Conservation (phyloP, 2,329 filamentous ascomycete species). For the Colletotrichum gloeosporioides region DNA sequence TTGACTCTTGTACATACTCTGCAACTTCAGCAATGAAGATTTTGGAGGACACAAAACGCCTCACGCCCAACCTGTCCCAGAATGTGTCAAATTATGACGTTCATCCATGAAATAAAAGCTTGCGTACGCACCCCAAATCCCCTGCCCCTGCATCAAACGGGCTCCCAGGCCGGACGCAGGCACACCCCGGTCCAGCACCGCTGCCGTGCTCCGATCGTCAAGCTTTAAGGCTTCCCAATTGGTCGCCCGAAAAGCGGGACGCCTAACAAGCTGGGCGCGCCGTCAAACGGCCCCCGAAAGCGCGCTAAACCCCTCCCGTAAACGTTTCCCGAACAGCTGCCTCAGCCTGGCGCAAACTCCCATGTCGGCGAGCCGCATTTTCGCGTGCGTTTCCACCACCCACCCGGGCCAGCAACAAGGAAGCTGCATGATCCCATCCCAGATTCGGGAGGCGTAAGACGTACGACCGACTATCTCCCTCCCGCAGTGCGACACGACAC, state of each 20-base stretch:
- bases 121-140: background rate
- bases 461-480: background rate
- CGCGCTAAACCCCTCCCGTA: background rate
- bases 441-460: background rate
- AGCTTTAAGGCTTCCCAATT: background rate
- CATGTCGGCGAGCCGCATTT: background rate
- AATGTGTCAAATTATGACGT: background rate
- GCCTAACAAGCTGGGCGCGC: background rate
- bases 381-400: background rate
- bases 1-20: background rate
- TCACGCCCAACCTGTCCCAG: background rate
- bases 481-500: background rate
- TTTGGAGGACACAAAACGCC: background rate
- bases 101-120: background rate
- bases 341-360: background rate
- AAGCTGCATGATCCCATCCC: constrained; percentile 1
- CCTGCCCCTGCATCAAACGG: background rate
- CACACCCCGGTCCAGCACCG: background rate
- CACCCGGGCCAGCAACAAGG: background rate
- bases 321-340: background rate
- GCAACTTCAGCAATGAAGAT: rapidly evolving
- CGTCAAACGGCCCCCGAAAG: background rate
- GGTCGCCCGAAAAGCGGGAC: background rate
- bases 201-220: background rate
- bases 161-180: background rate